Base-by-base conservation (phyloP, 1,139 yeast species). In the Geotrichum bryndzae region DNA sequence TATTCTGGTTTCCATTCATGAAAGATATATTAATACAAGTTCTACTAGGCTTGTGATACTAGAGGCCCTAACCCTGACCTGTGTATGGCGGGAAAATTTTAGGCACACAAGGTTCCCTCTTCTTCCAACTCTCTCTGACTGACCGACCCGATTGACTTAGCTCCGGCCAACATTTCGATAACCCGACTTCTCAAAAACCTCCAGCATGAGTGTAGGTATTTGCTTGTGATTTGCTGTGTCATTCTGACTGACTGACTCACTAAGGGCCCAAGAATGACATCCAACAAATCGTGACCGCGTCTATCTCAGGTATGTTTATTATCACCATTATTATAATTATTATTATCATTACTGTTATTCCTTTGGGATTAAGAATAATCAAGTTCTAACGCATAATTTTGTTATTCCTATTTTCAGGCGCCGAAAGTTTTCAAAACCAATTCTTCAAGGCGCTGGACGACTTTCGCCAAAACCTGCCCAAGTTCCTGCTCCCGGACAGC, bases 371-470 rank as follows among this genome's bases (percentile, higher is more conserved):
- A 38, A 38, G 15, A n/a, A 6, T 13, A 38, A 38, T 15, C 15
- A 38, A 38, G 10, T 6, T 38, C 45, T 38, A 38, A 38, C 6
- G 33, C 10, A 5, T 5, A 29, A 29, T 5, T 8, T 38, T 38
- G 15, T 38, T 11, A n/a, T 38, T 38, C 6, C 3, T 38, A 11
- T 38, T 15, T n/a, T 41, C 31, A 59, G 61, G 56, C 10, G 61
- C 58, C 8, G 61, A 59, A 41, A 59, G 61, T 58, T 70, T 70
- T 55, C 64, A 67, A 53, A 57, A 57, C 27, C 71, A 68, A 64
- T 72, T 72, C 56, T 68, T 71, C 66, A 67, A 64, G 56, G 73
- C 71, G 7, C 63, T 71, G 33, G 74, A 72, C 59, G 63, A 61
- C 23, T 66, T 65, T 54, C 65, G 73, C 4, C 67, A 68, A 31